These are phyloP conservation scores for Tagetes erecta DNA, from an alignment of 129 eudicot species.

Conservation along the genomic window DNA sequence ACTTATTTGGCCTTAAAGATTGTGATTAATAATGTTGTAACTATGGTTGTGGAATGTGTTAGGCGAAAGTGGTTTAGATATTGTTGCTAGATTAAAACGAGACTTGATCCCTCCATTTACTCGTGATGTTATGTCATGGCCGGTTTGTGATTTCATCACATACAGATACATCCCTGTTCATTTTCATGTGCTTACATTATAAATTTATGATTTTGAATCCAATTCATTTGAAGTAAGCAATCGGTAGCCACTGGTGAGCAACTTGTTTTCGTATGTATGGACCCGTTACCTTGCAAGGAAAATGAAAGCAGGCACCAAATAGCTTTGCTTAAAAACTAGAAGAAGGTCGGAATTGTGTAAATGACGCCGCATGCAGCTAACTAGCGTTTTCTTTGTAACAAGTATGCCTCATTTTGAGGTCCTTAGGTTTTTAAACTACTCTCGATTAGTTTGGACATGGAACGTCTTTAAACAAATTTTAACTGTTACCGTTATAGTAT, in stretches of 20 bases:
- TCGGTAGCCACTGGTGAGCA: conserved; percentile 84
- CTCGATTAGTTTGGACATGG: no score
- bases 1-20: background rate
- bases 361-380: background rate
- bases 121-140: conserved; percentile 93
- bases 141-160: conserved; percentile 88
- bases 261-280: conserved; percentile 81
- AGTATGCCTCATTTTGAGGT: no score
- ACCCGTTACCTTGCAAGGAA: conserved; percentile 75
- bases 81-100: conserved; percentile 70
- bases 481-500: no score
- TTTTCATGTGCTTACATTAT: conserved; percentile 37
- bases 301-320: conserved; percentile 51
- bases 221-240: background rate
- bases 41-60: conserved; percentile 2
- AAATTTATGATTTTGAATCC: background rate
- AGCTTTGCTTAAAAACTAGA: background rate
- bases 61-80: conserved; percentile 80
- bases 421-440: no score
- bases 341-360: background rate
- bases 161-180: conserved; percentile 92
- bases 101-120: conserved; percentile 81
- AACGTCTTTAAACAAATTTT: no score
- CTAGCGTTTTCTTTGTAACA: no score
- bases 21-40: background rate